phyloP scores from a whole-genome alignment of 192 early-diverging fungal species.

The Linderina pennispora region DNA sequence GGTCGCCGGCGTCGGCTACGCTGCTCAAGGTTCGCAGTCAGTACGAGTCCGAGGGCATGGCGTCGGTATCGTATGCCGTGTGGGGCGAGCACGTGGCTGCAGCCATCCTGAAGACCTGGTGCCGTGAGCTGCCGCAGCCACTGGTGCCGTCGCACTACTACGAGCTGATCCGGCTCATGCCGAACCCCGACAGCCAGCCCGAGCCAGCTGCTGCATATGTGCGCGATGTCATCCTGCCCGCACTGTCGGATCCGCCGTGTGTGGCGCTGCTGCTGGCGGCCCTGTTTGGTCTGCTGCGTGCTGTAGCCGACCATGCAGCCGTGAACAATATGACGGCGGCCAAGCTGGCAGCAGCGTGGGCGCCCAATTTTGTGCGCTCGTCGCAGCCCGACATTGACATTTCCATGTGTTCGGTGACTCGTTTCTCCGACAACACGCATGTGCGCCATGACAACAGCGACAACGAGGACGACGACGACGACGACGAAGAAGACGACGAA shows the following conservation, averaged over 20 bases:
- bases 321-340: slow-evolving; percentile 79
- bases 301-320: slow-evolving; percentile 59
- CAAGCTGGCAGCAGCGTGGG: slow-evolving; percentile 80
- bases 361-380: slow-evolving; percentile 75
- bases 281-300: slow-evolving; percentile 64
- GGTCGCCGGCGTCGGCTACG: slow-evolving; percentile 67
- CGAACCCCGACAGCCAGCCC: slow-evolving; percentile 20
- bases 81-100: slow-evolving; percentile 79
- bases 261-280: slow-evolving; percentile 52
- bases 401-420: slow-evolving; percentile 44
- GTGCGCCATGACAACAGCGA: neutral
- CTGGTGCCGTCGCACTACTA: slow-evolving; percentile 62
- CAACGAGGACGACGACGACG: slow-evolving; percentile 3
- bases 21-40: slow-evolving; percentile 54
- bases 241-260: slow-evolving; percentile 46
- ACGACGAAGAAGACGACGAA: slow-evolving; percentile 2
- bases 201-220: slow-evolving; percentile 28
- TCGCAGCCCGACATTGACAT: slow-evolving; percentile 46
- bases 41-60: slow-evolving; percentile 39
- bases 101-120: slow-evolving; percentile 76
- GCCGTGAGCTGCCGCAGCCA: slow-evolving; percentile 74
- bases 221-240: slow-evolving; percentile 38
- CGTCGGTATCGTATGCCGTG: slow-evolving; percentile 51
- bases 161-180: slow-evolving; percentile 50
- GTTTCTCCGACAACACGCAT: slow-evolving; percentile 22